Conservation (phyloP, 1,284 basidiomycete genomes). For the Leccinum solheimii region DNA sequence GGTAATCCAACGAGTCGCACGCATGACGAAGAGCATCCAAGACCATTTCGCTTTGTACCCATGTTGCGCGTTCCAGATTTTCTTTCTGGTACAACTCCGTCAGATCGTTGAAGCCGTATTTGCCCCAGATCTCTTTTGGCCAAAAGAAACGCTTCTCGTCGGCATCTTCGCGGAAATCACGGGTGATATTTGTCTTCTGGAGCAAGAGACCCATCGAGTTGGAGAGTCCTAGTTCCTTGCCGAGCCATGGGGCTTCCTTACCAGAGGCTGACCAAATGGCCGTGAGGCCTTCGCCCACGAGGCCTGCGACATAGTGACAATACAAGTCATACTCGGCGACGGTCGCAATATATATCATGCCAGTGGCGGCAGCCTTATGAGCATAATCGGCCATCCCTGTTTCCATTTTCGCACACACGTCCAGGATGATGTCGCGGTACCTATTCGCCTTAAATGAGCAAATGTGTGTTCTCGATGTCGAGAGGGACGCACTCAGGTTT, state of each 20-base stretch:
- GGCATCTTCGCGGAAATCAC: constrained; percentile 93
- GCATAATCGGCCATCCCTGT: constrained; percentile 95
- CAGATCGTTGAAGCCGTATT: constrained; percentile 72
- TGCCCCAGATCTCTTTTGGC: constrained; percentile 91
- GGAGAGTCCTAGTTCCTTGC: constrained; percentile 81
- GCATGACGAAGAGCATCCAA: constrained; percentile 88
- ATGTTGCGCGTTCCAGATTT: constrained; percentile 61
- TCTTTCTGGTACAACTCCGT: constrained; percentile 58
- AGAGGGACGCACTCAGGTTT: constrained; percentile 55
- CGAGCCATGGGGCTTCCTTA: constrained; percentile 81
- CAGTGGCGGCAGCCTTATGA: constrained; percentile 74
- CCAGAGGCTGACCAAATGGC: constrained; percentile 87
- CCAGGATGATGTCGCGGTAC: constrained; percentile 81
- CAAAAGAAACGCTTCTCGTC: constrained; percentile 80
- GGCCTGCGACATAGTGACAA: constrained; percentile 98
- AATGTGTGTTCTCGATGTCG: background rate
- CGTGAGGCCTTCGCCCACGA: constrained; percentile 96
- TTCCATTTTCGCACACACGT: constrained; percentile 87
- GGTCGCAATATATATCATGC: constrained; percentile 69
- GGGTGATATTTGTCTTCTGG: constrained; percentile 98
- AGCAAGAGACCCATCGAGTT: constrained; percentile 97
- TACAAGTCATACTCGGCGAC: constrained; percentile 93
- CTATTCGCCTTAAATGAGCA: constrained; percentile 39
- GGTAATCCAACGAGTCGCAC: constrained; percentile 87
- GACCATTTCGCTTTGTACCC: constrained; percentile 87